Evolutionary conservation across 2,329 filamentous ascomycete genomes (phyloP), one percentile per base, ranked within the genome.

Genomic region (Alternaria incomplexa): DNA sequence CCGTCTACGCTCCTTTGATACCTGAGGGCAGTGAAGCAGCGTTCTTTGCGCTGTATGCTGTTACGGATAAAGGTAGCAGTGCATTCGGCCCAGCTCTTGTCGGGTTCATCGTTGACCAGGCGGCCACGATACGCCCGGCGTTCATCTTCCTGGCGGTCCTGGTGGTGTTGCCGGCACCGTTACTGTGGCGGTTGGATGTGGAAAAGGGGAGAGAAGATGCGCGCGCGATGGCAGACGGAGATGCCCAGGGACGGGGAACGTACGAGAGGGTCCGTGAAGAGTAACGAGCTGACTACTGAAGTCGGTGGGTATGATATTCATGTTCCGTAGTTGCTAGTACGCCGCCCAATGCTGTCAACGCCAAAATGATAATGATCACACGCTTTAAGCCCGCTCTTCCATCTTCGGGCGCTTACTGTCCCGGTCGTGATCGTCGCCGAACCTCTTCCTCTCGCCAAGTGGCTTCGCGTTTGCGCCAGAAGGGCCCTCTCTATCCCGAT

Each of bases 11-110:
- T 10, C 91, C 96, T 74, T 86, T 97, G 60, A 96, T 98, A 55
- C 95, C 95, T 1, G 92, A 93, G 0, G 94, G 94, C 7, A 94
- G 91, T 15, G 95, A 98, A 81, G 93, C 94, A 0, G 93, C 94
- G 0, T 97, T 98, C 74, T 97, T 96, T 76, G 93, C 94, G 0
- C 84, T 97, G 2, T 97, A 97, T 77, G 94, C 95, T 44, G 96
- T 97, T 63, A 97, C 95, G 1, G 95, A 98, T 79, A 98, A 97
- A 79, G 93, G 93, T 0, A 96, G 92, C 20, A 96, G 92, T 74
- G 87, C 97, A 3, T 95, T 97, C 76, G 95, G 95, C 0, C 95
- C 95, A 0, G 91, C 92, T 1, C 92, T 98, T 70, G 94, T 97
- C 1, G 95, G 93, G 0, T 87, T 88, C 28, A 96, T 97, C 64